Conservation (phyloP, 495 filamentous ascomycete species). For the Cercophora scortea region DNA sequence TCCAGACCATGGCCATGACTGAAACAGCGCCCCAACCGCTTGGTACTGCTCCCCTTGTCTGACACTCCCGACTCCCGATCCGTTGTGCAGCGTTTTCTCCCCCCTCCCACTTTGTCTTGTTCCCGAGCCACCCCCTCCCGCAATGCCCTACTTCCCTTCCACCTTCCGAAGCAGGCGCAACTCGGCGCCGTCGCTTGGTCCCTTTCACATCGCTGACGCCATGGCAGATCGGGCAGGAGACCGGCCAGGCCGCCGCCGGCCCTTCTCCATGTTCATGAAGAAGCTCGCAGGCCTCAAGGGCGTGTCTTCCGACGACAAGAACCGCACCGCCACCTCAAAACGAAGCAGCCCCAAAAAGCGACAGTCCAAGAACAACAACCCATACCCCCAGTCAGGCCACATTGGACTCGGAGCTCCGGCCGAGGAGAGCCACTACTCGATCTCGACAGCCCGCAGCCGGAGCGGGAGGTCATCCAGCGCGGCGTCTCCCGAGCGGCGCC, state of each 20-base stretch:
- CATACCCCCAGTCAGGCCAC: constrained; percentile 63
- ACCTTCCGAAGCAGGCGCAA: constrained; percentile 11
- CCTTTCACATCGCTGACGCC: constrained; percentile 15
- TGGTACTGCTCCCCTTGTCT: constrained; percentile 39
- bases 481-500: constrained; percentile 34
- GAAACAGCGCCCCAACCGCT: constrained; percentile 56
- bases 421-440: constrained; percentile 51
- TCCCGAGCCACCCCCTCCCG: constrained; percentile 1
- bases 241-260: constrained; percentile 57
- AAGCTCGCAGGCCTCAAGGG: constrained; percentile 79
- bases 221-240: constrained; percentile 32
- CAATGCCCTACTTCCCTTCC: constrained; percentile 11
- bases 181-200: constrained; percentile 5
- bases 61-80: not conserved
- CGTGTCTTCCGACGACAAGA: constrained; percentile 36
- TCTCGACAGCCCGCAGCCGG: constrained; percentile 38
- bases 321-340: constrained; percentile 24
- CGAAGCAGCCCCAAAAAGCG: constrained; percentile 47
- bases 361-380: constrained; percentile 66
- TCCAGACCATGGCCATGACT: constrained; percentile 54
- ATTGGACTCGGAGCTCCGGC: constrained; percentile 27
- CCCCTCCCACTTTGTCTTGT: constrained; percentile 6
- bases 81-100: not conserved
- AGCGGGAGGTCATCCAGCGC: constrained; percentile 23
- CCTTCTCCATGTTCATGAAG: constrained; percentile 92